Evolutionary conservation across 495 filamentous ascomycete genomes (phyloP).

Genomic region (Annulohypoxylon bovei): DNA sequence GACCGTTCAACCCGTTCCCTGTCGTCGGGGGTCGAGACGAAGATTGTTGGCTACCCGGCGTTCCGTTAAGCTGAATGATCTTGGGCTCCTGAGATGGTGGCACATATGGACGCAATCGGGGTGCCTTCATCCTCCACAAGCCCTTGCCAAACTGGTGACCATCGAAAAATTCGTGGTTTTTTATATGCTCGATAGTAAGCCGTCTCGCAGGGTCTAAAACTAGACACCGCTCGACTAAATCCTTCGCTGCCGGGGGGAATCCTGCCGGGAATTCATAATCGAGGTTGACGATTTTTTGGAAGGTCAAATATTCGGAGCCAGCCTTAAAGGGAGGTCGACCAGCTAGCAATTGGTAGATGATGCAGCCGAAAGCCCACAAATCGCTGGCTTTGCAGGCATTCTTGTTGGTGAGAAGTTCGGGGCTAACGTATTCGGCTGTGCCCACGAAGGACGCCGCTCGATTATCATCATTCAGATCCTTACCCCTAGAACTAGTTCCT

Average conservation of each 20-base stretch:
- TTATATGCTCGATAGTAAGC: constrained; percentile 95
- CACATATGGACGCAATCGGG: constrained; percentile 85
- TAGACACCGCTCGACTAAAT: constrained; percentile 90
- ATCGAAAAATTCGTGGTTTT: constrained; percentile 97
- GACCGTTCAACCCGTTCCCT: constrained; percentile 43
- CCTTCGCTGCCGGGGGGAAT: constrained; percentile 87
- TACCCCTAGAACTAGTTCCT: constrained; percentile 48
- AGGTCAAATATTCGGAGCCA: constrained; percentile 95
- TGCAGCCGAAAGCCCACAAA: constrained; percentile 99
- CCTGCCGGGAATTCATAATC: constrained; percentile 94
- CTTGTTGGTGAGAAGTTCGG: constrained; percentile 93
- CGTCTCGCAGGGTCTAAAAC: constrained; percentile 89
- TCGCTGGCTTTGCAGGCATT: constrained; percentile 98
- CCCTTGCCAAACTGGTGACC: constrained; percentile 84
- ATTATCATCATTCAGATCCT: constrained; percentile 64
- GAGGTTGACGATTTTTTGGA: constrained; percentile 95
- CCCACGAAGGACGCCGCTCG: constrained; percentile 95
- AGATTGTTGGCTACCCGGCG: constrained; percentile 58
- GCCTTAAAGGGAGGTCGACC: constrained; percentile 98
- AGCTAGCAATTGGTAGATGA: constrained; percentile 93
- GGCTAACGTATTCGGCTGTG: constrained; percentile 98
- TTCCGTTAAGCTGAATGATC: constrained; percentile 81
- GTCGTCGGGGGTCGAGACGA: constrained; percentile 53
- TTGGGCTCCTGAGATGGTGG: constrained; percentile 79
- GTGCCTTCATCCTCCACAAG: constrained; percentile 92